Evolutionary conservation across 129 eudicot species (phyloP), one percentile per base, ranked within the genome.

Genomic region (Flaveria trinervia): DNA sequence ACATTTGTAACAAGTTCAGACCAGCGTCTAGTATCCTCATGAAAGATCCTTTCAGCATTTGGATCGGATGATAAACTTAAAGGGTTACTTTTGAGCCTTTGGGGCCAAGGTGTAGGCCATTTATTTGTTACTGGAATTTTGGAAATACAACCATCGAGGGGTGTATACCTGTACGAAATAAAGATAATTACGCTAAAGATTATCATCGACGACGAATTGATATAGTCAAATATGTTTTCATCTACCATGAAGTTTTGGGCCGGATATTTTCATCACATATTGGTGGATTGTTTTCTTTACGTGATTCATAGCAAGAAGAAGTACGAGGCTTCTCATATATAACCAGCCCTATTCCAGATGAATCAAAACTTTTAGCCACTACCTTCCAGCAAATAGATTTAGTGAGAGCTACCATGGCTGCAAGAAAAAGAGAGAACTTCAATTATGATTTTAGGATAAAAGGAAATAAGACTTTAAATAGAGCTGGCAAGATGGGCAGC

Each of bases 71-170:
- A 81, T 59, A 91, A 85, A 85, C 89, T 84, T 59, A 39, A 61
- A 70, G 99, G 97, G 66, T 80, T 85, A 54, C 78, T 82, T 10
- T 28, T 85, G 75, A 95, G 96, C 82, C 99, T 88, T 77, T 86
- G 71, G 14, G 99, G 99, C 99, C 99, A 95, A 50, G 89, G 71
- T 62, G 82, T 72, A 60, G 99, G 99, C 99, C 99, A 95, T 26
- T 14, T 41, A 55, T 65, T 61, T 43, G 74, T 56, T 69, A 44
- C 8, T 16, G 90, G 88, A 72, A 92, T 86, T 64, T 82, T 78
- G 3, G 83, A 76, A 78, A 95, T 85, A 83, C 99, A 95, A 48
- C 95, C 77, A 30, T 89, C 92, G 44, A 95, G 86, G 43, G 91
- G 96, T 28, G 79, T 66, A 70, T 95, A 95, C 99, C 99, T 95